A percentile compares a stretch with the other conserved stretches of the same genome.
These are phyloP conservation scores for Xylariaceae sp. DNA, from an alignment of 2,329 filamentous ascomycete genomes.

Conservation along the genomic window DNA sequence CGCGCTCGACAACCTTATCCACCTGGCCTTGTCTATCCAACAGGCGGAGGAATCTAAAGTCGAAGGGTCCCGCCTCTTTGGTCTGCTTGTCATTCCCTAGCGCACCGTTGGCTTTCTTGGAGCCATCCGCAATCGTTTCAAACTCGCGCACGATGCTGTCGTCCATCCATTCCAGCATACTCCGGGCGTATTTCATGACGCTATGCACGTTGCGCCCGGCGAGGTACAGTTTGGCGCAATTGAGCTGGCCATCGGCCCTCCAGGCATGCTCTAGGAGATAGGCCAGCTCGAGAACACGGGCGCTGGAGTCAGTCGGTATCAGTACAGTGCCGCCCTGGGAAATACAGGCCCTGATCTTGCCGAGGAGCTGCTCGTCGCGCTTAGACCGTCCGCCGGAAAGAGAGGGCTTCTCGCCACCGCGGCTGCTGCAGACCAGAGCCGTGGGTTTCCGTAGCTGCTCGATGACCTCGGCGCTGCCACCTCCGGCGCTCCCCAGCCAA, in stretches of 20 bases:
- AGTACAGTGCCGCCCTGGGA: conserved; percentile 83
- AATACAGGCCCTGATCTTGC: conserved; percentile 75
- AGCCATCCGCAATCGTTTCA: conserved; percentile 61
- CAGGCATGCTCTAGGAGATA: conserved; percentile 92
- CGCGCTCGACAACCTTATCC: conserved; percentile 59
- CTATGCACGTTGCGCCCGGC: conserved; percentile 83
- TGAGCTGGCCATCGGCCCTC: conserved; percentile 57
- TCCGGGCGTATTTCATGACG: conserved; percentile 85
- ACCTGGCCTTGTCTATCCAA: conserved; percentile 80
- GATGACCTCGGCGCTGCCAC: conserved; percentile 82
- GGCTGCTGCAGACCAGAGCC: conserved; percentile 86
- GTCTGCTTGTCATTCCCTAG: conserved; percentile 43
- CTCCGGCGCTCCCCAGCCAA: conserved; percentile 80
- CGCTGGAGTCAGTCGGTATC: conserved; percentile 91
- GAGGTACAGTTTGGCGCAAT: conserved; percentile 65
- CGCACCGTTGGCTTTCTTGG: conserved; percentile 42
- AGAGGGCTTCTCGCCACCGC: conserved; percentile 69
- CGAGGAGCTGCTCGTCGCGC: conserved; percentile 79
- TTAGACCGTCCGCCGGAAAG: conserved; percentile 70
- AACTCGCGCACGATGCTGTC: conserved; percentile 91
- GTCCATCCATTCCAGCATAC: conserved; percentile 99
- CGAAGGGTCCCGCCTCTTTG: conserved; percentile 70
- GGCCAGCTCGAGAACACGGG: conserved; percentile 85
- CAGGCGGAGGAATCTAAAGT: conserved; percentile 80
- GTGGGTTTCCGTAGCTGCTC: conserved; percentile 92